Evolutionary conservation across 306 rosid species (phyloP).

Genomic region (Inga leiocalycina): DNA sequence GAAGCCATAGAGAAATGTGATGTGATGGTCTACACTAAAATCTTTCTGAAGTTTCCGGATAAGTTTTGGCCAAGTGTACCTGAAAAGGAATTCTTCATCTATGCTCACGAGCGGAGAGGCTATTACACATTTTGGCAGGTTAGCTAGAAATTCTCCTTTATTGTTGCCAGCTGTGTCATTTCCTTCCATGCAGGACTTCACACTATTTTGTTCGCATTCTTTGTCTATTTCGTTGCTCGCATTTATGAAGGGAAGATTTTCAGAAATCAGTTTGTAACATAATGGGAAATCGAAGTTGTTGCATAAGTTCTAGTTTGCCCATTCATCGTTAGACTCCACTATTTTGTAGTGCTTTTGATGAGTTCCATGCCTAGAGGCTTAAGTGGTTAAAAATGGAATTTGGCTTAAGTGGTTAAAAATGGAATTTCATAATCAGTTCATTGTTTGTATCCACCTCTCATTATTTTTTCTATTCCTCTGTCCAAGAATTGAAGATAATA

Average conservation of each 20-base stretch:
- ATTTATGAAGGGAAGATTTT: neutral
- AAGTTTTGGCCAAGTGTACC: slow-evolving; percentile 95
- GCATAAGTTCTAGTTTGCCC: slow-evolving; percentile 12
- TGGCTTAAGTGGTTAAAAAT: neutral
- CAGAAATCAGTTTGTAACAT: neutral
- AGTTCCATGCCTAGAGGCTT: slow-evolving; percentile 2
- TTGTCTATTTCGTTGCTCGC: slow-evolving; percentile 21
- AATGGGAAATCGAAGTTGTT: slow-evolving; percentile 13
- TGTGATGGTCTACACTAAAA: slow-evolving; percentile 90
- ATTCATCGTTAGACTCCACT: neutral
- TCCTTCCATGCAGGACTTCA: slow-evolving; percentile 4
- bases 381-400: neutral
- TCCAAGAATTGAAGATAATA: slow-evolving; percentile 3
- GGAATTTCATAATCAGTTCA: neutral
- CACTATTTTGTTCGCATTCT: slow-evolving; percentile 5
- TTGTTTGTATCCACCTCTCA: neutral
- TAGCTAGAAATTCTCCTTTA: slow-evolving; percentile 19
- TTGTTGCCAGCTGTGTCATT: slow-evolving; percentile 35
- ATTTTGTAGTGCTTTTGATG: neutral
- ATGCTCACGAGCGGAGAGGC: slow-evolving; percentile 96
- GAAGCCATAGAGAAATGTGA: slow-evolving; percentile 90
- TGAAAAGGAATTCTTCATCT: slow-evolving; percentile 92
- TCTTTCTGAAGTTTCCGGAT: slow-evolving; percentile 88
- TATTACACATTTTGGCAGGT: slow-evolving; percentile 99
- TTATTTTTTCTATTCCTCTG: slow-evolving; percentile 8